Conservation (phyloP, 2,329 filamentous ascomycete species). For the Sclerotinia sclerotiorum region DNA sequence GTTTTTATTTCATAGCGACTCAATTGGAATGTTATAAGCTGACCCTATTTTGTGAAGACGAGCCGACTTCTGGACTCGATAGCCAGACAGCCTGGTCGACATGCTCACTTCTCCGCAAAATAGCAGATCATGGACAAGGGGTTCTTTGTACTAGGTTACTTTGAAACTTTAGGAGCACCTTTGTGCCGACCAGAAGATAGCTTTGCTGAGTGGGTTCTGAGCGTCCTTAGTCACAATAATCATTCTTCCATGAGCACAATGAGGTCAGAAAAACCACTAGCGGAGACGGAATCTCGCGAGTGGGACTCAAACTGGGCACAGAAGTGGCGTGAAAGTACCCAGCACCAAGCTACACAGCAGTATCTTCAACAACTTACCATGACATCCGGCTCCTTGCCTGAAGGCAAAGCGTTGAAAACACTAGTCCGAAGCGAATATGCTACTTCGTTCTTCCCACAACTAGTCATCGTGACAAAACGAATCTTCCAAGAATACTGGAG, state of each 20-base stretch:
- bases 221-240: constrained; percentile 50
- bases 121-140: constrained; percentile 81
- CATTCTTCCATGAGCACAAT: constrained; percentile 44
- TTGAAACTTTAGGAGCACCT: constrained; percentile 66
- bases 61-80: constrained; percentile 90
- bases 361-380: constrained; percentile 25
- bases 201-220: constrained; percentile 69
- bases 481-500: constrained; percentile 64
- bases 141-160: constrained; percentile 83
- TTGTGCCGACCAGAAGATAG: constrained; percentile 67
- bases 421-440: constrained; percentile 53
- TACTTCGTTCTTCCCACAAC: constrained; percentile 57
- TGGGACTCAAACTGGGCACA: constrained; percentile 32
- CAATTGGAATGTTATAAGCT: too few species aligned
- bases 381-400: background rate
- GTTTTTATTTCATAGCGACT: too few species aligned
- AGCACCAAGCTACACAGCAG: constrained; percentile 47
- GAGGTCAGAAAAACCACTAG: too few species aligned
- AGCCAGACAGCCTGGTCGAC: constrained; percentile 91
- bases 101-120: constrained; percentile 77
- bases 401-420: too few species aligned
- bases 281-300: too few species aligned
- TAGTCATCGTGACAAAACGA: constrained; percentile 53
- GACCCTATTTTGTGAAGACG: constrained; percentile 50
- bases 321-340: constrained; percentile 62